These are phyloP conservation scores for Erysimum cheiri DNA, from an alignment of 441 rosid species.

Conservation along the genomic window DNA sequence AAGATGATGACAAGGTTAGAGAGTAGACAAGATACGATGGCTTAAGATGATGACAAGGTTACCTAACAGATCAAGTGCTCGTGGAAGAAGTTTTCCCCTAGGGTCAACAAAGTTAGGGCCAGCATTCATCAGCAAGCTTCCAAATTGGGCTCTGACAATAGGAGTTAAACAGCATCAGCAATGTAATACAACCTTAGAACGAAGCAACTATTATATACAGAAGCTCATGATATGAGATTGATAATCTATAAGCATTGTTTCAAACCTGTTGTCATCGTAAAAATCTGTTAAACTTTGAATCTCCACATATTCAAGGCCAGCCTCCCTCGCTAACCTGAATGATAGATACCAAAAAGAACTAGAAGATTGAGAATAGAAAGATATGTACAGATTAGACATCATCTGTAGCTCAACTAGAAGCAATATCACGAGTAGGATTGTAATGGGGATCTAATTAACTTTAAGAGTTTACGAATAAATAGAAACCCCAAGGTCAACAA, in stretches of 20 bases:
- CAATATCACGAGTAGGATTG: slow-evolving; percentile 20
- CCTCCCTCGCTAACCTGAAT: slow-evolving; percentile 91
- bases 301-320: slow-evolving; percentile 96
- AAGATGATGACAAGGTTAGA: slow-evolving; percentile 26
- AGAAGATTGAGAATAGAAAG: slow-evolving; percentile 8
- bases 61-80: slow-evolving; percentile 86
- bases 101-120: slow-evolving; percentile 82
- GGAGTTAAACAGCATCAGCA: slow-evolving; percentile 35
- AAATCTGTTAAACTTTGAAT: slow-evolving; percentile 95
- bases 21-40: slow-evolving; percentile 18
- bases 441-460: background rate
- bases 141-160: slow-evolving; percentile 64
- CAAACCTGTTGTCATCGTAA: slow-evolving; percentile 90
- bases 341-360: background rate
- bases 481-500: slow-evolving; percentile 7
- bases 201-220: slow-evolving; percentile 8
- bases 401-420: slow-evolving; percentile 1
- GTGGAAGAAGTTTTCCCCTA: slow-evolving; percentile 91
- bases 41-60: slow-evolving; percentile 25
- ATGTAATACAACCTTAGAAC: slow-evolving; percentile 14
- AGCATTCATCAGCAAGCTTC: slow-evolving; percentile 75
- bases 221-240: slow-evolving; percentile 19
- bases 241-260: slow-evolving; percentile 11
- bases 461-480: background rate
- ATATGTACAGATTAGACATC: slow-evolving; percentile 17